Base-by-base conservation (phyloP, 2,329 filamentous ascomycete species). In the Verticillium dahliae region DNA sequence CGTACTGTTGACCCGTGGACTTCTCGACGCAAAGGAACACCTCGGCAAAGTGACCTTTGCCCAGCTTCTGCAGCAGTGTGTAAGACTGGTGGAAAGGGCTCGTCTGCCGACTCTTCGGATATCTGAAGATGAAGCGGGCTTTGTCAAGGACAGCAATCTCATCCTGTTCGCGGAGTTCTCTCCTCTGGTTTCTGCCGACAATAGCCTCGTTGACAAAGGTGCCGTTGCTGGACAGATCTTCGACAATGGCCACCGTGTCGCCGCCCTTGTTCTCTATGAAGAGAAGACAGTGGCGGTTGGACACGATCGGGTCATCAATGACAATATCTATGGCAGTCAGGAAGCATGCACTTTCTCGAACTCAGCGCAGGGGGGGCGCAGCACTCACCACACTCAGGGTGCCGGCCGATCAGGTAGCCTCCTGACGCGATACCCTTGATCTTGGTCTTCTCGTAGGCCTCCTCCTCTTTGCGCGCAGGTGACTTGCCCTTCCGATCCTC, bases 171-270 rank as follows among this genome's bases (percentile, higher is more conserved):
- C 92, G 83, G 34, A 99, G 81, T 73, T 97, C 92, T 62, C 94
- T 86, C 60, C 92, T 85, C 74, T 97, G 92, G 74, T 99, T 99
- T 59, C 94, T 89, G 31, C 95, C 95, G 31, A 99, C 86, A 35
- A 96, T 83, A 15, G 88, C 89, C 69, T 97, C 92, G 70, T 98
- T 98, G 68, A 99, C 89, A 72, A 93, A 99, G 0, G 96, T 99
- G 58, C 95, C 95, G 72, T 99, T 99, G 71, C 88, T 95, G 6
- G 95, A 99, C 22, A 98, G 78, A 73, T 99, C 95, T 73, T 99
- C 93, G 5, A 99, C 76, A 13, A 98, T 84, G 9, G 92, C 94
- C 52, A 86, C 82, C 66, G 80, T 83, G 73, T 85, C 80, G 15
- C 77, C 75, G 10, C 79, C 81, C 66, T 84, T 84, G 64, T 85